Evolutionary conservation across 139 green algal species (phyloP).

Genomic region (Pseudopediastrum boryanum): DNA sequence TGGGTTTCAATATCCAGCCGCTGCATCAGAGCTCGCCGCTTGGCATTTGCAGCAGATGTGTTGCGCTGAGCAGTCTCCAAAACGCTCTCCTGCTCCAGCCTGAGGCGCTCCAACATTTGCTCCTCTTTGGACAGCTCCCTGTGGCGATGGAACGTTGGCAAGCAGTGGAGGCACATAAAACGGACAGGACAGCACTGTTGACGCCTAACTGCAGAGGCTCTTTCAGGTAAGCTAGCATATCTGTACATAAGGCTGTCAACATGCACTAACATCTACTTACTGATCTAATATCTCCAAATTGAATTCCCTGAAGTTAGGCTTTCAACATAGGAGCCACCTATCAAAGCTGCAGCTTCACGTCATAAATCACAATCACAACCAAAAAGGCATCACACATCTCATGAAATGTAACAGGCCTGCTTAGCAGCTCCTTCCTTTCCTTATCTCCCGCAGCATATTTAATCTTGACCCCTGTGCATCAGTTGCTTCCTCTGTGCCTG

Average conservation of each 20-base stretch:
- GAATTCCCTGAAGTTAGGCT: too few species aligned
- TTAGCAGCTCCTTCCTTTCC: neutral
- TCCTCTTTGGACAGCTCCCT: constrained; percentile 28
- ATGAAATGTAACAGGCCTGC: neutral
- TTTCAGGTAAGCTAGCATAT: too few species aligned
- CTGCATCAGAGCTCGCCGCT: constrained; percentile 33
- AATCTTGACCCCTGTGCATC: neutral
- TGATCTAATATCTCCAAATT: too few species aligned
- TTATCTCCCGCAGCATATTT: neutral
- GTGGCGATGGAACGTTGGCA: neutral
- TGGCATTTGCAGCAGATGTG: neutral
- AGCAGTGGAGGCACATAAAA: too few species aligned
- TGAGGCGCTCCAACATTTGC: constrained; percentile 13
- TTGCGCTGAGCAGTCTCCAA: constrained; percentile 4
- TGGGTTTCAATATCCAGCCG: constrained; percentile 60
- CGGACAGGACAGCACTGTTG: too few species aligned
- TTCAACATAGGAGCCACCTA: too few species aligned
- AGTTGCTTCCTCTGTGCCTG: neutral
- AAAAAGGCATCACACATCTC: too few species aligned
- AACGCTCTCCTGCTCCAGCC: constrained; percentile 23
- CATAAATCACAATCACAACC: too few species aligned
- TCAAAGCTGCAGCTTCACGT: too few species aligned
- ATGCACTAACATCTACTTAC: too few species aligned
- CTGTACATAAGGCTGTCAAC: too few species aligned
- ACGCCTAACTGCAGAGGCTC: too few species aligned